Evolutionary conservation across 106 monocot species (phyloP), one percentile per base, ranked within the genome.

Genomic region (Chionographis japonica): DNA sequence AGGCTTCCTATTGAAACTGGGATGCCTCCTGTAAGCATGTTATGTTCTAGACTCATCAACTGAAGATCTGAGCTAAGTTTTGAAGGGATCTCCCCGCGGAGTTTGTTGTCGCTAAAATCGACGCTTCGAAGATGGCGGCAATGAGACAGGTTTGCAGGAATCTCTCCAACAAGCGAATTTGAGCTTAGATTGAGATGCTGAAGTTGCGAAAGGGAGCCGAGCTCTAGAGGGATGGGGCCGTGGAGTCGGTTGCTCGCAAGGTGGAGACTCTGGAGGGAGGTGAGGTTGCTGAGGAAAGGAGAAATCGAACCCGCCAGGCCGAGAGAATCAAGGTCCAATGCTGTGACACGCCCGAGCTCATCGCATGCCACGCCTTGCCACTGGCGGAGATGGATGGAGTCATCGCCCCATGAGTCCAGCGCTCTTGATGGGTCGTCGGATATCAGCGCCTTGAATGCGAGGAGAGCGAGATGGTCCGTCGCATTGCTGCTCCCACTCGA

Each of bases 271-370:
- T 27, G 37, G 57, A 85, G 80, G 74, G 74, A 80, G 49, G 77
- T 71, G 69, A 85, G 73, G 61, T 80, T 85, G 14, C 55, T 40
- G 2, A 80, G 17, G n/a, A 66, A 80, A 11, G 85, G 72, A 3
- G 82, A 58, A 3, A 83, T 9, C 1, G 19, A 39, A 13, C 82
- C 82, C 2, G 53, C 18, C 9, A 83, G 55, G 65, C 65, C 40
- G 5, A 70, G 40, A 14, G 69, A 74, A 27, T 11, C 54, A 12
- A 83, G 58, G 8, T 59, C 17, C 20, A 83, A 56, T 3, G 53
- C 20, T 3, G 68, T 70, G 17, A 83, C 82, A 49, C 77, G 42
- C 3, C 37, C 15, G 16, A 6, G 6, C 5, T 10, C 3, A 52
- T 66, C 52, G 64, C 80, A 80, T 18, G 67, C n/a, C 12, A 85